A percentile compares a stretch with the other conserved stretches of the same genome.
phyloP scores from a whole-genome alignment of 2,329 filamentous ascomycete genomes.

The Emergomyces africanus region DNA sequence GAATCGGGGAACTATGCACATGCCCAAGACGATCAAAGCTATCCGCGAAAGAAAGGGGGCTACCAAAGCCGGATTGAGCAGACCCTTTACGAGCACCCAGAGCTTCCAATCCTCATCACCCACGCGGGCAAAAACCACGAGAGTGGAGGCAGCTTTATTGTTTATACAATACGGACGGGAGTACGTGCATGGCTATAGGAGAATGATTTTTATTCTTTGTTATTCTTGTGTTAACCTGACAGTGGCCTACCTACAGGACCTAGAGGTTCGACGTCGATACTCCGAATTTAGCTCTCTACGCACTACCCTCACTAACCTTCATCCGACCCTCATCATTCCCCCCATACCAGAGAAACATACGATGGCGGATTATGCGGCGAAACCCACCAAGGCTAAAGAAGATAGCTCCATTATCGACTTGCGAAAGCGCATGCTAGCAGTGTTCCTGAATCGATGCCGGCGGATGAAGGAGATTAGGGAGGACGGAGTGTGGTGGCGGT shows the following conservation, averaged over 20 bases:
- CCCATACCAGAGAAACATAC: conserved; percentile 98
- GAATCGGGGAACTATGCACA: conserved; percentile 31
- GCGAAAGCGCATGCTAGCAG: conserved; percentile 89
- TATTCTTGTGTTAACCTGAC: background rate
- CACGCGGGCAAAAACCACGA: conserved; percentile 93
- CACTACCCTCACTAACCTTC: conserved; percentile 76
- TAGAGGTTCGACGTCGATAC: conserved; percentile 89
- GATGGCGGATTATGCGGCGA: conserved; percentile 96
- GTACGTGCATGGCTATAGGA: conserved; percentile 43
- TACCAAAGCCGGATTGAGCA: conserved; percentile 96
- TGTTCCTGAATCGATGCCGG: conserved; percentile 87
- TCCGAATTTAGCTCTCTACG: conserved; percentile 91
- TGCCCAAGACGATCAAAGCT: conserved; percentile 37
- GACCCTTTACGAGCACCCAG: conserved; percentile 89
- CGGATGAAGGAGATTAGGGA: conserved; percentile 84
- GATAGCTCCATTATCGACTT: conserved; percentile 94
- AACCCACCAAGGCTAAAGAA: conserved; percentile 95
- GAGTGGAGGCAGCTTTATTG: conserved; percentile 84
- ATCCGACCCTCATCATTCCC: conserved; percentile 89
- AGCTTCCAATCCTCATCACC: conserved; percentile 79
- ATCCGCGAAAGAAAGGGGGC: conserved; percentile 59
- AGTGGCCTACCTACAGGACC: conserved; percentile 47
- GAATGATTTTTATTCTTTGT: conserved; percentile 3
- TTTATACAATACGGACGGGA: conserved; percentile 91
- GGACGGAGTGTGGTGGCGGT: conserved; percentile 95